Evolutionary conservation across 2,329 filamentous ascomycete species (phyloP), one percentile per base, ranked within the genome.

Genomic region (Colletotrichum scovillei): DNA sequence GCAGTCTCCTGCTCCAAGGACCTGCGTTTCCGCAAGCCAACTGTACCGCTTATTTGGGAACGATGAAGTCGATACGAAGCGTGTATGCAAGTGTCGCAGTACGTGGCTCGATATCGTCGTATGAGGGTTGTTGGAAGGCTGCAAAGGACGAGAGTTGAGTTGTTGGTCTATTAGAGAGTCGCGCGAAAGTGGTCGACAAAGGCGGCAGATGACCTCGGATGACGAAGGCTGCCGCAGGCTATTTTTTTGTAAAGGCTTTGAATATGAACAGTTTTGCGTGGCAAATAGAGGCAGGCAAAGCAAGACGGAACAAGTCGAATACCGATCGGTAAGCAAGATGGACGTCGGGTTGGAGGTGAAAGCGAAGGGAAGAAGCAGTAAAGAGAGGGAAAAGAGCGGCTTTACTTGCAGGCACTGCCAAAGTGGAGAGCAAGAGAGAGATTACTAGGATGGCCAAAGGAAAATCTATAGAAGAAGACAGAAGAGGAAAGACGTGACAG

Each of bases 1-100:
- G 74, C 74, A 75, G 74, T 72, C 67, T 56, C 72, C 72, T 74
- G 72, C 72, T 67, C 72, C 67, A 67, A 70, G 32, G 42, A 73
- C 60, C 68, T 68, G 68, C 72, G 72, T 74, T 72, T 59, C 72
- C 72, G 67, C 72, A 68, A 74, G 68, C 63, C 69, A 74, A 59
- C 71, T 74, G 32, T 72, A 60, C 72, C 67, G 26, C 60, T 58
- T 42, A 28, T 58, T 52, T 30, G 52, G 53, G 24, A 38, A 52
- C 52, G 46, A 24, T 28, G 26, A 9, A 58, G 72, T 19, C 49
- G 30, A 67, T 30, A 57, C 42, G 59, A 59, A 8, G 38, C 35
- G 30, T 49, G 12, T 24, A n/a, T 52, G 67, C 7, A 26, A 62
- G 11, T 11, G 24, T 16, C 4, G 71, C 14, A 22, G 35, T 49